A percentile compares a stretch with the other conserved stretches of the same genome.
Conservation (phyloP, 768 basidiomycete species). For the Boletus pseudopeckii region DNA sequence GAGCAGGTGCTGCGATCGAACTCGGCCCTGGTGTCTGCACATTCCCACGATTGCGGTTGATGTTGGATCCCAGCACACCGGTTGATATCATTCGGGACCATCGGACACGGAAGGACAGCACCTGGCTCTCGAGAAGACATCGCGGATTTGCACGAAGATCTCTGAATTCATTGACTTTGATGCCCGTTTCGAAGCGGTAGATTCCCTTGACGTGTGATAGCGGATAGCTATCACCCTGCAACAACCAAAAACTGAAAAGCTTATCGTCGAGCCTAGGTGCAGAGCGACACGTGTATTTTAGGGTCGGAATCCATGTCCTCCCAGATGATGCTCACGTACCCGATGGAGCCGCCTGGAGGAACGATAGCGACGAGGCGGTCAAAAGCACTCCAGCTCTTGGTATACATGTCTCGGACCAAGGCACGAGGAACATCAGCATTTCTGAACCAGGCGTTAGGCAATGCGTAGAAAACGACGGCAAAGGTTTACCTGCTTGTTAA, state of each 20-base stretch:
- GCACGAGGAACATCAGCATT: slow-evolving; percentile 85
- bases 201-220: slow-evolving; percentile 80
- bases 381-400: slow-evolving; percentile 90
- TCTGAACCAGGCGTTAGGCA: slow-evolving; percentile 34
- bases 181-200: slow-evolving; percentile 82
- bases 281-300: not conserved
- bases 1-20: slow-evolving; percentile 16
- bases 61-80: slow-evolving; percentile 56
- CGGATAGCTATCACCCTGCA: slow-evolving; percentile 75
- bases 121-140: slow-evolving; percentile 78
- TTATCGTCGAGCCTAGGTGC: slow-evolving; percentile 78
- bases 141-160: slow-evolving; percentile 87
- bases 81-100: slow-evolving; percentile 73
- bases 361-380: slow-evolving; percentile 86
- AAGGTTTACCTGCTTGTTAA: slow-evolving; percentile 61
- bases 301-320: not conserved
- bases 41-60: slow-evolving; percentile 30
- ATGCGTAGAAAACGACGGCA: too few relatives aligned
- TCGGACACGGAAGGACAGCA: slow-evolving; percentile 77
- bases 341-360: slow-evolving; percentile 87
- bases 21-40: slow-evolving; percentile 30
- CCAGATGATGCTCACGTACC: slow-evolving; percentile 44
- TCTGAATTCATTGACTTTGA: slow-evolving; percentile 85
- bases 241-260: slow-evolving; percentile 84
- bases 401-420: slow-evolving; percentile 86